Base-by-base conservation (phyloP, 1,139 yeast genomes). In the Candida sanyaensis region DNA sequence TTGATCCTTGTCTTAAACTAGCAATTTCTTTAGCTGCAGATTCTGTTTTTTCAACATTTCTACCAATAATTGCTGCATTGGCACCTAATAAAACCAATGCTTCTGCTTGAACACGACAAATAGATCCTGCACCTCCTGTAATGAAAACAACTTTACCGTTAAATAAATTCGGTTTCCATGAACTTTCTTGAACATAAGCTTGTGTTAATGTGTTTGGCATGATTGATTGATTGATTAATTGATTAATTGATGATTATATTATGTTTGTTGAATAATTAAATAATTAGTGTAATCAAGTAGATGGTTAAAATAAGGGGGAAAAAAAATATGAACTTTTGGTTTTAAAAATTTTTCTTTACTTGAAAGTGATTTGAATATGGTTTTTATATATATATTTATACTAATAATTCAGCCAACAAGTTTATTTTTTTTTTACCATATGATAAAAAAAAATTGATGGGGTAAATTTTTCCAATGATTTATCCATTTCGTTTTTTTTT, bases 61-160 rank as follows among this genome's bases (percentile, higher is more conserved):
- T 80, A 6, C 99, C 97, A 29, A 93, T 68, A 46, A 92, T 87
- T 9, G 88, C 91, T n/a, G 96, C 96, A 59, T 89, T 74, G 53
- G 97, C 96, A 5, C 99, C 99, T 10, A 92, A 73, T 13, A 83
- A 68, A 6, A 91, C 87, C 67, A 92, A 54, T 0, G 97, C 96
- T 63, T 89, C 96, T 0, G 89, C 82, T 66, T 92, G 97, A 9
- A 87, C 96, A 48, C 96, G 77, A 66, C 97, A 92, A 45, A 92
- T 92, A 27, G 96, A 84, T 11, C 98, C 98, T 1, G 97, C 96
- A 21, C 98, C 98, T 6, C 99, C 99, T 0, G 99, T 92, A 47
- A 91, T 89, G 59, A 91, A 88, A 10, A 83, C 96, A 2, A 90
- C 97, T 64, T 92, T 92, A 21, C 88, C 95, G 50, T 81, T 76